These are phyloP conservation scores for Vitis hybrid DNA, from an alignment of 177 flowering plant genomes.

Conservation along the genomic window DNA sequence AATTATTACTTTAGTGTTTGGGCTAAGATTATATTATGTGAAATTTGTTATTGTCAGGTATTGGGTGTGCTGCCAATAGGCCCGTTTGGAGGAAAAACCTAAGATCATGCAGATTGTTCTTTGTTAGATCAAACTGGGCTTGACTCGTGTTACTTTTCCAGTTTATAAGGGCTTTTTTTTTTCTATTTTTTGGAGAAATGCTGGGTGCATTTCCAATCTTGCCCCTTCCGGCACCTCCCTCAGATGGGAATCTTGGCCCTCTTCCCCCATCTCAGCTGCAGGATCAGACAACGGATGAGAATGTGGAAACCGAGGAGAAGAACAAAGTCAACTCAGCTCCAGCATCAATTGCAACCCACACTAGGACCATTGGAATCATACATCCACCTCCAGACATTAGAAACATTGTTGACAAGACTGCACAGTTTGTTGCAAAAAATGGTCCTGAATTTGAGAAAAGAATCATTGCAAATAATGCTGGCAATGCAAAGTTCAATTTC, in stretches of 20 bases:
- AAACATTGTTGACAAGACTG: slow-evolving; percentile 81
- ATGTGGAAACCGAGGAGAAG: slow-evolving; percentile 27
- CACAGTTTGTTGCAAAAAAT: slow-evolving; percentile 86
- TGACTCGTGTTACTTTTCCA: too few relatives aligned
- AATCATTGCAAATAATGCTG: slow-evolving; percentile 71
- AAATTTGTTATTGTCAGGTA: too few relatives aligned
- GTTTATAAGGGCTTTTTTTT: too few relatives aligned
- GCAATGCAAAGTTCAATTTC: slow-evolving; percentile 79
- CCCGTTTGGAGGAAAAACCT: too few relatives aligned
- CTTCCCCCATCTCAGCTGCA: slow-evolving; percentile 59
- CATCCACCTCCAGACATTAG: slow-evolving; percentile 94
- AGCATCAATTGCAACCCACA: slow-evolving; percentile 72
- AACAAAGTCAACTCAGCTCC: slow-evolving; percentile 32
- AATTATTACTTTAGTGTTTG: too few relatives aligned
- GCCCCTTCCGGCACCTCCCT: slow-evolving; percentile 87
- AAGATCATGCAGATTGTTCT: too few relatives aligned
- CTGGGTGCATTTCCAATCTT: slow-evolving; percentile 52
- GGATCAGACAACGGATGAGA: slow-evolving; percentile 34
- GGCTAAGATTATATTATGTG: too few relatives aligned
- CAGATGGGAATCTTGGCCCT: slow-evolving; percentile 78
- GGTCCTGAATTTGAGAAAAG: slow-evolving; percentile 95
- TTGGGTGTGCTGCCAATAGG: too few relatives aligned
- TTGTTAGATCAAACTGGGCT: too few relatives aligned
- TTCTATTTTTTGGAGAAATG: slow-evolving; percentile 27
- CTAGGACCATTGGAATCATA: slow-evolving; percentile 90